Evolutionary conservation across 345 rosid genomes (phyloP), one percentile per base, ranked within the genome.

Genomic region (Punica granatum): DNA sequence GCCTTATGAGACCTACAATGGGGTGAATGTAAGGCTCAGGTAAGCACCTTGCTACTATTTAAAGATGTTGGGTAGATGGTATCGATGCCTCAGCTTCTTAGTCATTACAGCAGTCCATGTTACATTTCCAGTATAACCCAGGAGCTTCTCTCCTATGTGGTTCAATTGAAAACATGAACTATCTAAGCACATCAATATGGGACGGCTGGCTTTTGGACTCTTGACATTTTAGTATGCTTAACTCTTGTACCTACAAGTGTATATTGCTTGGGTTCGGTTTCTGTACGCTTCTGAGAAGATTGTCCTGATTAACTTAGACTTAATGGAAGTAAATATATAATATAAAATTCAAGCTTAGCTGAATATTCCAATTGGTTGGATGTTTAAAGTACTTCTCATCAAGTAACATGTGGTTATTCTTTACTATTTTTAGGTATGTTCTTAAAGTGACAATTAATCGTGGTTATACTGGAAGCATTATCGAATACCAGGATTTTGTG

Each of bases 1-100:
- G 99, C 97, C 97, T 2, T 83, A 91, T 43, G 97, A 94, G 82
- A 86, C 99, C 8, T 94, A 89, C 79, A 89, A 78, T 70, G 98
- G 96, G 42, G 90, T 90, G 62, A 90, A 93, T 81, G 97, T 93
- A 73, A 86, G 97, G 66, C 94, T 90, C 67, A 89, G 97, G 98
- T 90, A 87, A 78, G 78, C 35, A 48, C 43, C n/a, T 63, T 8
- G 54, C 60, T 56, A 12, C 34, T 67, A 16, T 21, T 1, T 16
- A 30, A 37, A 28, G 53, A 4, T 56, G 53, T 0, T 4, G 13
- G 11, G 61, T 56, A 56, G 25, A 54, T 54, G 7, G 12, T 7
- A 28, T 56, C 7, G 9, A 0, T 54, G 12, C 15, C 33, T 56
- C 26, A 5, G 32, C 9, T 56, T 0, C 61, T 30, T 56, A 6